Conservation (phyloP, 345 rosid species). For the Viola odorata region DNA sequence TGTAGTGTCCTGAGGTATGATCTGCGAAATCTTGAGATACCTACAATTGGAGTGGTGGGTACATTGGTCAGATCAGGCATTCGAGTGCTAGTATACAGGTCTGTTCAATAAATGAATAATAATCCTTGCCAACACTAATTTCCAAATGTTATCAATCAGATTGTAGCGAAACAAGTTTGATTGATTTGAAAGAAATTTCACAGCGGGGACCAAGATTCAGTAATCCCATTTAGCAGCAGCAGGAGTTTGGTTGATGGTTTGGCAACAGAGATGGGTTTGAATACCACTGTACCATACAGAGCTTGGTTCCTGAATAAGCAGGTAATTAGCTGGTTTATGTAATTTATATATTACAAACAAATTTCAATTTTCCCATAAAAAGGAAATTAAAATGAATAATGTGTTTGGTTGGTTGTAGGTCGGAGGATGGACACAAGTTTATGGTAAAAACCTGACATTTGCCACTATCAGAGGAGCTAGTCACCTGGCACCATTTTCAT, state of each 20-base stretch:
- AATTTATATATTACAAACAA: not conserved
- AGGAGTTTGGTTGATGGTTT: slow-evolving; percentile 12
- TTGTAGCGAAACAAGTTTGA: not conserved
- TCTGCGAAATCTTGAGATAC: not conserved
- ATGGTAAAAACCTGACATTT: not conserved
- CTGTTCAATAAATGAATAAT: too few relatives aligned
- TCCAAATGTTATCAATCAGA: not conserved
- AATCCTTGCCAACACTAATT: too few relatives aligned
- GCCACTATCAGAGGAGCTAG: slow-evolving; percentile 15
- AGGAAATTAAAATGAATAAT: too few relatives aligned
- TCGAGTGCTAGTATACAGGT: slow-evolving; percentile 19
- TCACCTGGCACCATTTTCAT: slow-evolving; percentile 8
- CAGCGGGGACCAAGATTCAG: slow-evolving; percentile 26
- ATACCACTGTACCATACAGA: slow-evolving; percentile 3
- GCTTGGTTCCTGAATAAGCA: slow-evolving; percentile 8
- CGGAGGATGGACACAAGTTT: slow-evolving; percentile 15
- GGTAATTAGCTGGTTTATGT: not conserved
- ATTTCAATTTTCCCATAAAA: too few relatives aligned
- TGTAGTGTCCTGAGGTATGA: slow-evolving; percentile 18
- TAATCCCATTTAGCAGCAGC: slow-evolving; percentile 7
- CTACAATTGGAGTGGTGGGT: slow-evolving; percentile 20
- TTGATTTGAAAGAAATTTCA: not conserved
- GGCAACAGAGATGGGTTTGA: slow-evolving; percentile 11
- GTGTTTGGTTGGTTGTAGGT: slow-evolving; percentile 3
- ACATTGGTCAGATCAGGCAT: slow-evolving; percentile 16